Base-by-base conservation (phyloP, 345 rosid genomes). In the Cochlearia excelsa region DNA sequence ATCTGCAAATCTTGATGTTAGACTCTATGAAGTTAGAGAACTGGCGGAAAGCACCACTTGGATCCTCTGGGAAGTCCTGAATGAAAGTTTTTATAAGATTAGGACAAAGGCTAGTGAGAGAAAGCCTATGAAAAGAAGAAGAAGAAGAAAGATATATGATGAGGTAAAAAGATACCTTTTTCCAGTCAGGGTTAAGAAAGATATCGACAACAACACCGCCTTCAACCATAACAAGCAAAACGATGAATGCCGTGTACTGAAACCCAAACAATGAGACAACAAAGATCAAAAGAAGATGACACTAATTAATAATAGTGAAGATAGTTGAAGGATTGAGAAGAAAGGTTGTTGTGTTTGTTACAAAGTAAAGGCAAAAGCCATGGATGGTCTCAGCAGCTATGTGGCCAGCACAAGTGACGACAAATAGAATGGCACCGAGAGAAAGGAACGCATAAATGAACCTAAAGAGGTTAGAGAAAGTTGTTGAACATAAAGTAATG, bases 11-110 rank as follows among this genome's bases (percentile, higher is more conserved):
- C 59, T 77, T 66, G 54, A 87, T 84, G 75, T 90, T 87, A 0
- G 84, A 80, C 72, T 66, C 63, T 30, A 93, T 57, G 63, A 93
- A 90, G 27, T 75, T 76, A 74, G 77, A 83, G 69, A 93, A 85
- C 57, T 61, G 69, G 43, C 74, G 54, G 57, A 90, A 82, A 65
- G 85, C 79, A 29, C 92, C 95, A 59, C 81, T 82, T 40, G 90
- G 94, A 65, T 93, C 99, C 59, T 79, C 69, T 2, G 96, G 97
- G 63, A 93, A 84, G 83, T 87, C 95, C 97, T 87, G 84, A 16
- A 39, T 49, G 37, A 34, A 52, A 65, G 63, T 51, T 35, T 52
- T 27, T 10, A 66, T 4, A 3, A 45, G 26, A 69, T 69, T 40
- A 72, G 66, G 30, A 42, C 28, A 47, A 6, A 37, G 5, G 40